These are phyloP conservation scores for Sporobolomyces phaffii DNA, from an alignment of 768 basidiomycete species.

Conservation along the genomic window DNA sequence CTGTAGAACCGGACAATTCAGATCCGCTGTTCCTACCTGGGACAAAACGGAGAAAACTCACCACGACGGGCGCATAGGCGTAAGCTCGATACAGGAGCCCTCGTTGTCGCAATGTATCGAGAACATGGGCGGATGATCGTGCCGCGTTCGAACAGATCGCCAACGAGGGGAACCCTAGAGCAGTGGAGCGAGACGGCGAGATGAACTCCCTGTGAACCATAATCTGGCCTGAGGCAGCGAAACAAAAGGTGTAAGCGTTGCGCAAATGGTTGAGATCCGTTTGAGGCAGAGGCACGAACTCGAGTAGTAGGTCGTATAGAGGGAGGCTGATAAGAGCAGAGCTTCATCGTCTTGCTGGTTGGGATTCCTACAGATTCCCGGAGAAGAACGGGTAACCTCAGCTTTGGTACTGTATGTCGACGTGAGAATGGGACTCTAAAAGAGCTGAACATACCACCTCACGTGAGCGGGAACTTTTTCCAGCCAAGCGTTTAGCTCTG, in stretches of 20 bases:
- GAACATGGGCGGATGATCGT: slow-evolving; percentile 64
- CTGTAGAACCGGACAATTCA: slow-evolving; percentile 39
- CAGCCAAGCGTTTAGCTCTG: slow-evolving; percentile 27
- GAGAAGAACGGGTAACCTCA: no score
- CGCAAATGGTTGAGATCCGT: neutral
- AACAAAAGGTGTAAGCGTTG: no score
- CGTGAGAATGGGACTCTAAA: no score
- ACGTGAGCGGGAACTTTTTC: slow-evolving; percentile 28
- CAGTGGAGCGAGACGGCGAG: slow-evolving; percentile 21
- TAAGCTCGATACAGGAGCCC: slow-evolving; percentile 34
- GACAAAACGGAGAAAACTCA: neutral
- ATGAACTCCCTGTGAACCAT: slow-evolving; percentile 74
- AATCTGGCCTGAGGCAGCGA: slow-evolving; percentile 53
- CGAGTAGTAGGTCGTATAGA: slow-evolving; percentile 60
- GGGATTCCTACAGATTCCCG: slow-evolving; percentile 61
- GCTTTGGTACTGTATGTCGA: no score
- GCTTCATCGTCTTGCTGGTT: slow-evolving; percentile 52
- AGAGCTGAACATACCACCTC: slow-evolving; percentile 1
- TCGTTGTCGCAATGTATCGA: slow-evolving; percentile 56
- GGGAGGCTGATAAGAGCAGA: slow-evolving; percentile 58
- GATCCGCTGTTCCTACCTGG: no score
- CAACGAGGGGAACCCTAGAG: slow-evolving; percentile 56
- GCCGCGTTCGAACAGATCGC: slow-evolving; percentile 79
- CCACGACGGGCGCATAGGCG: slow-evolving; percentile 4
- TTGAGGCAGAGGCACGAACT: slow-evolving; percentile 36